These are phyloP conservation scores for Zygoascus bituminiphila DNA, from an alignment of 805 yeast species.

Conservation along the genomic window DNA sequence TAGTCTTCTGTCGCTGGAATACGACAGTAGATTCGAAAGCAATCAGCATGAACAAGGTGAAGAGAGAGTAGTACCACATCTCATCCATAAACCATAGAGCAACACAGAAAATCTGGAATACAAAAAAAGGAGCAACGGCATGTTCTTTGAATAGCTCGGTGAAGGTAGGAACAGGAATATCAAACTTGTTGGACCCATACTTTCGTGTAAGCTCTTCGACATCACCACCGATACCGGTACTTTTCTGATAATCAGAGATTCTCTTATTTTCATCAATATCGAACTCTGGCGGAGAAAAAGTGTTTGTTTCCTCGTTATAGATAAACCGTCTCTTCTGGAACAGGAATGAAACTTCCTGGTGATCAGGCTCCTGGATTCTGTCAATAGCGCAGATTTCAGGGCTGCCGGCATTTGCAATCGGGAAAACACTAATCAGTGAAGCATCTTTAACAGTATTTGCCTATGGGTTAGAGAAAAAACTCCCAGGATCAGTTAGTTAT, in stretches of 20 bases:
- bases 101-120: conserved; percentile 92
- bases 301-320: conserved; percentile 43
- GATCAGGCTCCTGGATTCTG: conserved; percentile 48
- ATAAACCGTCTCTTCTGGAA: conserved; percentile 91
- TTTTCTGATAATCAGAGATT: conserved; percentile 46
- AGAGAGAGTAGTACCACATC: conserved; percentile 90
- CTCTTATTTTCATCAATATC: conserved; percentile 47
- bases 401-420: conserved; percentile 79
- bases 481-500: too few species aligned
- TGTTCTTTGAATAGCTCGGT: conserved; percentile 89
- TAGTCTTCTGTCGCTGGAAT: conserved; percentile 88
- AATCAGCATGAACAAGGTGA: conserved; percentile 84
- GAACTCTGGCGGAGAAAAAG: conserved; percentile 78
- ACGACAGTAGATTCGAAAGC: conserved; percentile 92
- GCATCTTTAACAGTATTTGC: conserved; percentile 56
- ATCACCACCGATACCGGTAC: conserved; percentile 40
- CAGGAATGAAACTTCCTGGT: conserved; percentile 57
- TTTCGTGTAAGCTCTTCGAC: conserved; percentile 39
- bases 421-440: conserved; percentile 61
- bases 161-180: conserved; percentile 91
- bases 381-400: conserved; percentile 66
- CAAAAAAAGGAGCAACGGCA: conserved; percentile 96
- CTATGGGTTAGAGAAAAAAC: background rate
- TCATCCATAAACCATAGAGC: conserved; percentile 95
- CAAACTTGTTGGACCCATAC: conserved; percentile 83